phyloP scores from a whole-genome alignment of 768 basidiomycete species.

The Hericium alpestre region DNA sequence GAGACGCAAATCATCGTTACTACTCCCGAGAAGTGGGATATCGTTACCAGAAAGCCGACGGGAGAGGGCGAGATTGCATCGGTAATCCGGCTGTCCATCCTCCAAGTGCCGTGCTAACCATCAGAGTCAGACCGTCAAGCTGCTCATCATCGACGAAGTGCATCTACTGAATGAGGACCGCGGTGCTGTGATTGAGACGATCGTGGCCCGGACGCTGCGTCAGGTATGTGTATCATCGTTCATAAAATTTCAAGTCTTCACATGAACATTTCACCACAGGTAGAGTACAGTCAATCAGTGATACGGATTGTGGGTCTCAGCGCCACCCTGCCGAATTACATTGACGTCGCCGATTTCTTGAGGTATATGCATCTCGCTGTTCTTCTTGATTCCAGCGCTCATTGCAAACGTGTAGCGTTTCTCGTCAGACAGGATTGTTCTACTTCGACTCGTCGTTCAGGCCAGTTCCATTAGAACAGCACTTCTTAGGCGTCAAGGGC shows the following conservation, averaged over 20 bases:
- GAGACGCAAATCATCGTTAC: slow-evolving; percentile 97
- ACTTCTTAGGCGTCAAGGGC: slow-evolving; percentile 88
- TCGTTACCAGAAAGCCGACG: slow-evolving; percentile 92
- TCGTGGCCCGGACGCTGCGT: slow-evolving; percentile 89
- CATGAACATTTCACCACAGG: slow-evolving; percentile 32
- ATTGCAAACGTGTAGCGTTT: slow-evolving; percentile 48
- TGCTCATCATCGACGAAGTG: slow-evolving; percentile 96
- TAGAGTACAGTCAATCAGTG: slow-evolving; percentile 91
- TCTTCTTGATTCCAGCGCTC: neutral
- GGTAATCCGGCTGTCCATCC: slow-evolving; percentile 32
- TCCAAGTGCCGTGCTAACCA: neutral
- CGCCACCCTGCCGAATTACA: slow-evolving; percentile 93
- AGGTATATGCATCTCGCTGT: slow-evolving; percentile 34
- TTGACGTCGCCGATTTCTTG: slow-evolving; percentile 92
- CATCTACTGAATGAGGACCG: slow-evolving; percentile 96
- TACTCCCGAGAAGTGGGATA: slow-evolving; percentile 99
- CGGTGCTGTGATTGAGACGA: slow-evolving; percentile 96
- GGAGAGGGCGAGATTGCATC: slow-evolving; percentile 95
- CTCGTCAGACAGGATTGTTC: slow-evolving; percentile 78
- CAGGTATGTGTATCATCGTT: slow-evolving; percentile 37
- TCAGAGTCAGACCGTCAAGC: slow-evolving; percentile 61
- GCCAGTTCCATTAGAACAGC: slow-evolving; percentile 93
- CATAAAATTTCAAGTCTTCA: neutral
- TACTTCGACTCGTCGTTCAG: slow-evolving; percentile 97
- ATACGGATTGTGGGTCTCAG: slow-evolving; percentile 94